Base-by-base conservation (phyloP, 169 alveolate genomes). In the Plasmodium gonderi region DNA sequence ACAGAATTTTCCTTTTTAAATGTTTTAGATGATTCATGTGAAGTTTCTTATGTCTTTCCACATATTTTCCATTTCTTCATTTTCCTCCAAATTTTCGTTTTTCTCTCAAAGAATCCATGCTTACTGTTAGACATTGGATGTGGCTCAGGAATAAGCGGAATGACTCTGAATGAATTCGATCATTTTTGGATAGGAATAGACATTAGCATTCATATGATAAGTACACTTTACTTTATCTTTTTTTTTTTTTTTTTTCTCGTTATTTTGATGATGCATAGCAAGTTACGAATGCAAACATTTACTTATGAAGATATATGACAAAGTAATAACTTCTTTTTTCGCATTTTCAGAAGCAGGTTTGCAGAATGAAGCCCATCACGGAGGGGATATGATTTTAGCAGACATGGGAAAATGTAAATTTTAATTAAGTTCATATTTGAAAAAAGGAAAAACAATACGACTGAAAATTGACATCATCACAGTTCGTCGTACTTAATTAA, bases 71-170 rank as follows among this genome's bases (percentile, higher is more conserved):
- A 5, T 31, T n/a, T 47, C 23, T 44, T 9, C 33, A 20, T 7
- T n/a, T 69, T 26, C 83, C 20, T 14, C 54, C 44, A 54, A 7
- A 23, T 65, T 51, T 93, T 67, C 49, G 95, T 78, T 89, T 95
- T 29, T 96, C 96, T 67, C 94, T 92, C 93, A 96, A 95, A 95
- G 77, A 94, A 96, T 54, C 95, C 96, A 17, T 95, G 98, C 79
- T 94, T 98, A 75, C 95, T 98, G 3, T 95, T 98, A 31, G 99
- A 98, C 96, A 97, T 98, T 49, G 99, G 99, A n/a, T 98, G 99
- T 87, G 99, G 99, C n/a, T 96, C 98, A 75, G 99, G 99, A 4
- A 91, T 98, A 44, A 97, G 99, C 90, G 99, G 99, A 6, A 91
- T 96, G 69, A 98, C 97, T 23, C 91, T 98, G 68, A 95, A 97